Percentiles rank a stretch among this genome's conserved stretches.
Conservation (phyloP, 805 yeast species). For the Candida glaebosa region DNA sequence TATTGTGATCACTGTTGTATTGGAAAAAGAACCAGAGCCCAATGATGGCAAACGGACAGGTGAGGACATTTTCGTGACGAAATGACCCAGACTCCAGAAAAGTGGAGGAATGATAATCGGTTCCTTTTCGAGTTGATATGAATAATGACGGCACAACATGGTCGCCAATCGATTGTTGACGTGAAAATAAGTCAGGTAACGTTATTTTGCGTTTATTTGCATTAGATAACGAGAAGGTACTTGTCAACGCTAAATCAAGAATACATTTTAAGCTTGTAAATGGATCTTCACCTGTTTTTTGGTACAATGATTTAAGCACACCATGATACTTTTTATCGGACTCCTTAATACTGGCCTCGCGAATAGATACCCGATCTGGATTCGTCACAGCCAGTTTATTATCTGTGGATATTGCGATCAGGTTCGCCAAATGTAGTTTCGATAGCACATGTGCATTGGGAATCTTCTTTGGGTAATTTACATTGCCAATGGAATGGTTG, state of each 20-base stretch:
- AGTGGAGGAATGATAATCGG: not conserved
- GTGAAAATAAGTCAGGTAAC: not conserved
- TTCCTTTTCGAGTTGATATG: slow-evolving; percentile 1
- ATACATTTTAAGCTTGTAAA: not conserved
- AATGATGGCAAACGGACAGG: slow-evolving; percentile 2
- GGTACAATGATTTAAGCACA: not conserved
- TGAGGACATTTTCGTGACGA: not conserved
- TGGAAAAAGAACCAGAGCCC: slow-evolving; percentile 1
- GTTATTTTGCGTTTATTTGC: not conserved
- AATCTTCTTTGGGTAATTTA: not conserved
- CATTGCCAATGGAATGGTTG: not conserved
- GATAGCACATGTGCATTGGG: not conserved
- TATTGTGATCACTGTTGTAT: not conserved
- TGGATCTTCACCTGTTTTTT: not conserved
- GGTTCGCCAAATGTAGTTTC: not conserved
- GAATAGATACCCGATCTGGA: not conserved
- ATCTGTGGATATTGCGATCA: not conserved
- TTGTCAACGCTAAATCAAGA: not conserved
- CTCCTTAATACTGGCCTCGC: not conserved
- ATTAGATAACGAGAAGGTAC: not conserved
- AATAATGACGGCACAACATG: not conserved
- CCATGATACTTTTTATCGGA: not conserved
- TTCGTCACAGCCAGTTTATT: not conserved
- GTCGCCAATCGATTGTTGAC: not conserved
- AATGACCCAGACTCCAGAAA: not conserved